Percentiles rank a stretch among this genome's conserved stretches.
Conservation (phyloP, 129 eudicot genomes). For the Chrysanthemum seticuspe region DNA sequence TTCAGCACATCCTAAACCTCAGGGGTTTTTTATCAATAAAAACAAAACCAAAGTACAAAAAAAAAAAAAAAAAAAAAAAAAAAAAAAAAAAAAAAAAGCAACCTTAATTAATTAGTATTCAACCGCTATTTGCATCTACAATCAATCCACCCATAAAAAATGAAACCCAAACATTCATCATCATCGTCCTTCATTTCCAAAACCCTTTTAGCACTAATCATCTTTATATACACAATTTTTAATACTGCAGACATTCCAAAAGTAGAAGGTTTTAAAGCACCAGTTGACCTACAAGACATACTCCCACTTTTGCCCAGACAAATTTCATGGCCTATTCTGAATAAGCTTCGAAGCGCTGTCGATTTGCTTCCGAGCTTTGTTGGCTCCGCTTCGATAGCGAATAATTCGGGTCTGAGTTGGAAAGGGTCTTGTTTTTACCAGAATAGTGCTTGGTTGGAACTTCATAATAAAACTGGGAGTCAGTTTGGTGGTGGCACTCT, state of each 20-base stretch:
- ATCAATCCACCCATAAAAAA: background rate
- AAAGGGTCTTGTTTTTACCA: constrained; percentile 94
- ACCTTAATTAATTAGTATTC: background rate
- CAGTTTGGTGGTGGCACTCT: constrained; percentile 98
- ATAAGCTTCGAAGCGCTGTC: constrained; percentile 54
- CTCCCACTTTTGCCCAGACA: constrained; percentile 82
- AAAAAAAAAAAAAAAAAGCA: background rate
- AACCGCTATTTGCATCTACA: constrained; percentile 36
- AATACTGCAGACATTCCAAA: too few relatives aligned
- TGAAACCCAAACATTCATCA: constrained; percentile 23
- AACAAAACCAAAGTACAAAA: background rate
- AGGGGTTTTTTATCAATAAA: background rate
- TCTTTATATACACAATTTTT: too few relatives aligned
- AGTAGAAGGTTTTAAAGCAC: constrained; percentile 45
- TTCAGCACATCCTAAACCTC: background rate
- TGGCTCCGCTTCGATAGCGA: constrained; percentile 59
- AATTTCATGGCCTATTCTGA: constrained; percentile 85
- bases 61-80: background rate
- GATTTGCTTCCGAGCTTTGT: constrained; percentile 89
- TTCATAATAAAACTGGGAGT: constrained; percentile 65
- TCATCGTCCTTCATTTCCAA: constrained; percentile 24
- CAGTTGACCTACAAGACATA: constrained; percentile 60
- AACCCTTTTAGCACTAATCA: constrained; percentile 24
- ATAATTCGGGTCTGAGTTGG: constrained; percentile 47
- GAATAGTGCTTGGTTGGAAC: constrained; percentile 86